Evolutionary conservation across 768 basidiomycete genomes (phyloP).

Genomic region (Boletus coccyginus): DNA sequence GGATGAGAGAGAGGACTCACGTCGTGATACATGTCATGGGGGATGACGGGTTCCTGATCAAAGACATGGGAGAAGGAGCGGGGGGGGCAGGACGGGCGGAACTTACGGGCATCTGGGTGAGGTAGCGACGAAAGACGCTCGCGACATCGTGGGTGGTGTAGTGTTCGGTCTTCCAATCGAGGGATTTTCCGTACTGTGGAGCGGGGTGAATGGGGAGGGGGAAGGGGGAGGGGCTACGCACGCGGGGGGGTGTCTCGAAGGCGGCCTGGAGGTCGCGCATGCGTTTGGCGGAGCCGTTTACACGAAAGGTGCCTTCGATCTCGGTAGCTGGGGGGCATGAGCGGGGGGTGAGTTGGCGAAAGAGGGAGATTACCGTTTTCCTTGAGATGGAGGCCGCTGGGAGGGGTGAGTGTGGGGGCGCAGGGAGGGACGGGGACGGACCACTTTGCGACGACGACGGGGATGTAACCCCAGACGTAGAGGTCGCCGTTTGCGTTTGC

Average conservation of each 20-base stretch:
- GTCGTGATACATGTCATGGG: conserved; percentile 81
- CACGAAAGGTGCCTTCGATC: conserved; percentile 90
- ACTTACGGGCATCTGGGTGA: conserved; percentile 95
- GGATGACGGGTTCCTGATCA: conserved; percentile 89
- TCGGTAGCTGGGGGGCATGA: conserved; percentile 63
- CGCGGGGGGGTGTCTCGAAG: conserved; percentile 87
- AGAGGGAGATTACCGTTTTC: conserved; percentile 64
- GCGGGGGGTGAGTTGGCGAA: background rate
- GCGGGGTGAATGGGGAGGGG: conserved; percentile 4
- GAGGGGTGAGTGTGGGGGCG: conserved; percentile 3
- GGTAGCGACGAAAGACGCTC: conserved; percentile 91
- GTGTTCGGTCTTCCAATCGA: conserved; percentile 84
- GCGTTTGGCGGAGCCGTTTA: conserved; percentile 91
- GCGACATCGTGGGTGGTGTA: conserved; percentile 98
- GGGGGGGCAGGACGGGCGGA: background rate
- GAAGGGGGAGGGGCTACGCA: conserved; percentile 33
- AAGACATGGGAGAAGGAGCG: conserved; percentile 8
- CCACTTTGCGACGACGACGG: conserved; percentile 98
- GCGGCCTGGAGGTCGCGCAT: conserved; percentile 93
- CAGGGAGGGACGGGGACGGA: conserved; percentile 35
- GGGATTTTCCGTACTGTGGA: conserved; percentile 82
- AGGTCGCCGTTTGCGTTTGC: conserved; percentile 78
- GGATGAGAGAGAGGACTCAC: conserved; percentile 46
- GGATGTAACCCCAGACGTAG: conserved; percentile 92
- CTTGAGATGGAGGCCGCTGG: conserved; percentile 89